Evolutionary conservation across 371 early-diverging fungal species (phyloP).

Genomic region (Rhizopus stolonifer): DNA sequence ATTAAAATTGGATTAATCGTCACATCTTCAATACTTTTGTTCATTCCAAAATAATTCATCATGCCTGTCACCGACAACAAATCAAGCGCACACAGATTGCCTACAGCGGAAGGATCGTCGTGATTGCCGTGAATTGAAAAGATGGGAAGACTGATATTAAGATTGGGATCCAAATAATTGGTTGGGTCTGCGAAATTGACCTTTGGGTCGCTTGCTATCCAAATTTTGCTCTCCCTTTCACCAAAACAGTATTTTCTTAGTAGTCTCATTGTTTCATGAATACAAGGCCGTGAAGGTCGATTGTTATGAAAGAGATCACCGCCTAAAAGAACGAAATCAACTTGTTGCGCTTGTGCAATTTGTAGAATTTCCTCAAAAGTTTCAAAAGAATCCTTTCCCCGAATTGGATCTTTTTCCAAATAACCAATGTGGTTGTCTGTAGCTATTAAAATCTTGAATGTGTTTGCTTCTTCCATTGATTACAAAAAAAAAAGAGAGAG

Average conservation of each 20-base stretch:
- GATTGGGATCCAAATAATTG: slow-evolving; percentile 90
- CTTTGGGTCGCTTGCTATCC: slow-evolving; percentile 74
- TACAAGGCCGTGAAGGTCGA: slow-evolving; percentile 86
- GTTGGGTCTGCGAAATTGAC: slow-evolving; percentile 75
- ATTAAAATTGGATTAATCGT: slow-evolving; percentile 80
- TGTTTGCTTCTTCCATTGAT: slow-evolving; percentile 9
- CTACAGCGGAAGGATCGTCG: slow-evolving; percentile 95
- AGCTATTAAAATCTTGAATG: slow-evolving; percentile 68
- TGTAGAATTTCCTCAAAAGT: slow-evolving; percentile 95
- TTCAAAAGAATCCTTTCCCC: slow-evolving; percentile 89
- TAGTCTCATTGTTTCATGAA: slow-evolving; percentile 77
- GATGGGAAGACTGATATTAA: slow-evolving; percentile 88
- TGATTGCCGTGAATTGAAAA: slow-evolving; percentile 99
- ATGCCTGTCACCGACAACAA: slow-evolving; percentile 82
- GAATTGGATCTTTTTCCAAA: slow-evolving; percentile 91
- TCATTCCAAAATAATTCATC: slow-evolving; percentile 96
- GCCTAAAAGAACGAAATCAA: slow-evolving; percentile 95
- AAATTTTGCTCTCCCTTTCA: slow-evolving; percentile 68
- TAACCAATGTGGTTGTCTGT: slow-evolving; percentile 99
- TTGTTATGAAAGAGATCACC: slow-evolving; percentile 99
- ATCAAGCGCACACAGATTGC: slow-evolving; percentile 85
- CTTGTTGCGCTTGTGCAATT: slow-evolving; percentile 72
- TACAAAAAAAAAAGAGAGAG: background rate
- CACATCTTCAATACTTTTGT: slow-evolving; percentile 73
- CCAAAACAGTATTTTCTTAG: slow-evolving; percentile 87